phyloP scores from a whole-genome alignment of 257 asterid genomes.

The Petunia secreta region DNA sequence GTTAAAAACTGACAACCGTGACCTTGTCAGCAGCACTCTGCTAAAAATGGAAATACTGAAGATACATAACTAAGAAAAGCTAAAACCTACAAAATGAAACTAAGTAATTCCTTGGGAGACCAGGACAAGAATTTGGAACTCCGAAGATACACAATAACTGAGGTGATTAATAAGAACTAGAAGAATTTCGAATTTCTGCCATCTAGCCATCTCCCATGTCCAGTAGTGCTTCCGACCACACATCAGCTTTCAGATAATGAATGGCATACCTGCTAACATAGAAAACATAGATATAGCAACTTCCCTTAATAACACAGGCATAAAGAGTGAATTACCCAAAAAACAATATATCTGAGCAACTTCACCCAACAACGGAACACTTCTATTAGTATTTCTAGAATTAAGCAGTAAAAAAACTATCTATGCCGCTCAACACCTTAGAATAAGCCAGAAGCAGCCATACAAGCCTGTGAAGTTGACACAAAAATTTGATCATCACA shows the following conservation, averaged over 20 bases:
- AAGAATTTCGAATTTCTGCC: neutral
- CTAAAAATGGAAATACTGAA: neutral
- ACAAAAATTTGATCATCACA: neutral
- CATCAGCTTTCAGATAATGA: constrained; percentile 1
- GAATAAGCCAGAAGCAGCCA: neutral
- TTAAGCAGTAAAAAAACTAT: neutral
- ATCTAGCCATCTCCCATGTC: neutral
- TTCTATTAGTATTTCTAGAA: neutral
- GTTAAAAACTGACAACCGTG: neutral
- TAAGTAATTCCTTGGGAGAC: neutral
- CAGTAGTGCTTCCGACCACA: neutral
- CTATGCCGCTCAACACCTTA: neutral
- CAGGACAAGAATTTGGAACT: neutral
- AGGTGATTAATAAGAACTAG: neutral
- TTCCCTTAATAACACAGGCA: neutral
- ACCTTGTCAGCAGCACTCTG: neutral
- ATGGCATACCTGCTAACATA: neutral
- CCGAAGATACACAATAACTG: neutral
- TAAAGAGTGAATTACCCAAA: neutral
- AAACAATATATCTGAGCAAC: neutral
- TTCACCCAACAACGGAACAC: neutral
- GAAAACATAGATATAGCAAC: neutral
- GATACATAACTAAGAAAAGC: neutral
- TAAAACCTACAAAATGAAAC: constrained; percentile 3
- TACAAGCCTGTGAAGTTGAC: neutral